Evolutionary conservation across 2,329 filamentous ascomycete species (phyloP), one percentile per base, ranked within the genome.

Genomic region (Fusarium sp.): DNA sequence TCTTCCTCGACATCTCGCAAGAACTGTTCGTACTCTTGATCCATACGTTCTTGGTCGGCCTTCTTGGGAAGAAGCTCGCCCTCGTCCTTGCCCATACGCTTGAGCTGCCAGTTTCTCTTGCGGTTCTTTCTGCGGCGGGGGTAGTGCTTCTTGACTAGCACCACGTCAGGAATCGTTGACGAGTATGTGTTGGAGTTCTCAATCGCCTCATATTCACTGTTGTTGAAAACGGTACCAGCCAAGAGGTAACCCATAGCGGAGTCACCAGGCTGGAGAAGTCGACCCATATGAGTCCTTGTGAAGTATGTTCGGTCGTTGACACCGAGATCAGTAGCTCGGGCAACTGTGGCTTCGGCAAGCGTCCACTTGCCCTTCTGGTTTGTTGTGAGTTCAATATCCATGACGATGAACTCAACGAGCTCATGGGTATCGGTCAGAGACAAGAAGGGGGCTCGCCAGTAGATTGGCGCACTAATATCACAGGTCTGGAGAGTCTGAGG

Each of bases 131-230:
- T 91, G 82, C 92, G 92, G 74, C 93, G 90, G 65, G 92, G 90
- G 82, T 97, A 99, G 86, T 93, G 91, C 82, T 99, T 99, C 94
- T 97, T 98, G 80, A 99, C 94, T 6, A 99, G 87, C 9, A 99
- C 83, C 0, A 98, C 96, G 76, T 99, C 96, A 0, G 96, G 96
- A 59, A 99, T 92, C 6, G 87, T 90, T 5, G 90, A 91, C 5
- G 88, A 84, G 81, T 97, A 95, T 53, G 91, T 89, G 79, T 89
- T 89, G 56, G 91, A 94, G 53, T 87, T 82, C 80, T 98, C 94
- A 34, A 98, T 87, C 57, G 91, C 92, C 74, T 97, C 94, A 73
- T 92, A 94, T 73, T 97, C 88, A 12, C 87, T 84, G 78, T 94
- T 96, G 86, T 99, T 98, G 86, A 95, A 98, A 80, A 97, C 97